Conservation (phyloP, 2,329 filamentous ascomycete genomes). For the Colletotrichum musicola region DNA sequence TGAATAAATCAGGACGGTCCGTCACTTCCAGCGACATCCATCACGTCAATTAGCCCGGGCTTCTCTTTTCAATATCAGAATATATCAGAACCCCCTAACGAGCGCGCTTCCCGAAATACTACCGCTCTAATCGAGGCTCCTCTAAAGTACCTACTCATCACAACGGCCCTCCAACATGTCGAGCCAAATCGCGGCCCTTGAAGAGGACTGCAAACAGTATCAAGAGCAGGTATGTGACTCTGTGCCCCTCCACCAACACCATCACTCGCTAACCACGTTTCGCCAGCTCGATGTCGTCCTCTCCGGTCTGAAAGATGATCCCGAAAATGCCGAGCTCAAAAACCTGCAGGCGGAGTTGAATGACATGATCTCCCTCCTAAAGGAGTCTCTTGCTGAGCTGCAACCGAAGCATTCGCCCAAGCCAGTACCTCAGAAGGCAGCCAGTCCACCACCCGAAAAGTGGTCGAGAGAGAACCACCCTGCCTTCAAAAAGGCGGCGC, state of each 20-base stretch:
- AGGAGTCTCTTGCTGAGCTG: slow-evolving; percentile 85
- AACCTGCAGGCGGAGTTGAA: slow-evolving; percentile 84
- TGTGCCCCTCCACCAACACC: not conserved
- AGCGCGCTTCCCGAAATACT: no score
- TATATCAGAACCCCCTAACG: no score
- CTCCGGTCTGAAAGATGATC: slow-evolving; percentile 81
- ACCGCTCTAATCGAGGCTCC: no score
- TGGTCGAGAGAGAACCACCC: slow-evolving; percentile 87
- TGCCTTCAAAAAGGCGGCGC: slow-evolving; percentile 71
- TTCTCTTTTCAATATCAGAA: no score
- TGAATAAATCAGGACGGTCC: not conserved
- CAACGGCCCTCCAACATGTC: slow-evolving; percentile 32
- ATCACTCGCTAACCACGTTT: slow-evolving; percentile 38
- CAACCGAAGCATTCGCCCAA: slow-evolving; percentile 68
- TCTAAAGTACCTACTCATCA: not conserved
- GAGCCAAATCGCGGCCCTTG: slow-evolving; percentile 56
- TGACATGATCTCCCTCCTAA: slow-evolving; percentile 82
- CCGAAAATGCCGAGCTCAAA: slow-evolving; percentile 82
- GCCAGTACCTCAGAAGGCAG: slow-evolving; percentile 54
- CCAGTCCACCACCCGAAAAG: slow-evolving; percentile 74
- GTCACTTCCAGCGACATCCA: no score
- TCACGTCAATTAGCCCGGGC: no score
- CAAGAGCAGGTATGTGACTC: slow-evolving; percentile 65
- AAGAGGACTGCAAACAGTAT: slow-evolving; percentile 67
- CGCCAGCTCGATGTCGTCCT: slow-evolving; percentile 81